Conservation (phyloP, 257 asterid species). For the Datura wrightii region DNA sequence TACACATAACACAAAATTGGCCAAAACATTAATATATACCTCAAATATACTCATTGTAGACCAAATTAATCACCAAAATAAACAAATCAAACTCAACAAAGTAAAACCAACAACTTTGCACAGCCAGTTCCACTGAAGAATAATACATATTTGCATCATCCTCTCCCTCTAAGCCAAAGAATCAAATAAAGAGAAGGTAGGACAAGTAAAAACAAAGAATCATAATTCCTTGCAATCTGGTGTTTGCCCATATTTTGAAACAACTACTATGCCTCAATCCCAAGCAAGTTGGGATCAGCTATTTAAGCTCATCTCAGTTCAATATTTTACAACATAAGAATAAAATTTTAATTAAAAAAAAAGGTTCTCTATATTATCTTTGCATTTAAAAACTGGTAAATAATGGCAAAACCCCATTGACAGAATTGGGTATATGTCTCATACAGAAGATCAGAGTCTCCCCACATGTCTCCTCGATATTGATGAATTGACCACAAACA, state of each 20-base stretch:
- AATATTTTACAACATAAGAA: background rate
- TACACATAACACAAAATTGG: conserved; percentile 5
- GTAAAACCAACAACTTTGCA: background rate
- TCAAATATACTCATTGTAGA: background rate
- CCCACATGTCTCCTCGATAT: conserved; percentile 27
- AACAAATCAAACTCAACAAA: background rate
- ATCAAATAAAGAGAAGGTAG: background rate
- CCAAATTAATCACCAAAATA: background rate
- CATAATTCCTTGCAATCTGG: background rate
- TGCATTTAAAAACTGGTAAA: background rate
- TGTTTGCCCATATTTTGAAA: background rate
- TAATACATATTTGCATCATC: background rate
- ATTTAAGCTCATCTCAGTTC: background rate
- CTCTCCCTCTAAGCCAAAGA: background rate
- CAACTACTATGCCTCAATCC: background rate
- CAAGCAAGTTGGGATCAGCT: background rate
- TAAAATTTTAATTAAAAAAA: background rate
- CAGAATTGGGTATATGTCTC: background rate
- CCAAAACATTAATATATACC: background rate
- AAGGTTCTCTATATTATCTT: background rate
- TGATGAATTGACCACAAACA: conserved; percentile 9
- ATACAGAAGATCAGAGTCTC: background rate
- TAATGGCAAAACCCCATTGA: background rate
- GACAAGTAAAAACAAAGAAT: conserved; percentile 4
- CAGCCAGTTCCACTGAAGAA: background rate